Evolutionary conservation across 2,329 filamentous ascomycete genomes (phyloP).

Genomic region (Whalleya microplaca): DNA sequence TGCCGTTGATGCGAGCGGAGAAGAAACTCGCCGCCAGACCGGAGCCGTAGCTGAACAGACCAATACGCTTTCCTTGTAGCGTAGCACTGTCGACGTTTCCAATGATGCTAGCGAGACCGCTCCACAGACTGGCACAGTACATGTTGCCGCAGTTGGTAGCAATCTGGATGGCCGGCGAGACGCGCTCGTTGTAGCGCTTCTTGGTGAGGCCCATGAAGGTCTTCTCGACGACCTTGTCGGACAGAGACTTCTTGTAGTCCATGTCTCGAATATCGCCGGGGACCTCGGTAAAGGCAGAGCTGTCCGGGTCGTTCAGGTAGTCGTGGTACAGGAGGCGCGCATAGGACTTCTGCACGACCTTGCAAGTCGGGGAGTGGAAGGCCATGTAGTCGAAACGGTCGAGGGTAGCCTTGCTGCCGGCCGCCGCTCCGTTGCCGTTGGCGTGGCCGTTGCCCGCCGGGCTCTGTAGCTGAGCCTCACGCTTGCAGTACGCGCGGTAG

Average conservation of each 20-base stretch:
- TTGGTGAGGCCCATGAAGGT: slow-evolving; percentile 83
- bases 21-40: slow-evolving; percentile 74
- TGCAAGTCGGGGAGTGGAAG: slow-evolving; percentile 87
- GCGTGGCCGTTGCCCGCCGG: slow-evolving; percentile 50
- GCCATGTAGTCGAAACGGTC: slow-evolving; percentile 84
- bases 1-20: slow-evolving; percentile 73
- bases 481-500: slow-evolving; percentile 79
- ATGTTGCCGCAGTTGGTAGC: slow-evolving; percentile 76
- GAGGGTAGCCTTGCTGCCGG: slow-evolving; percentile 61
- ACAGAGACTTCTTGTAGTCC: slow-evolving; percentile 77
- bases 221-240: slow-evolving; percentile 84
- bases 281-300: slow-evolving; percentile 72
- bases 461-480: slow-evolving; percentile 63
- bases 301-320: slow-evolving; percentile 72
- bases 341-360: slow-evolving; percentile 84
- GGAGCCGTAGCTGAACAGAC: slow-evolving; percentile 79
- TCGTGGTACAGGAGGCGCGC: slow-evolving; percentile 85
- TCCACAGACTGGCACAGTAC: slow-evolving; percentile 74
- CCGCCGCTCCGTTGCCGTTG: slow-evolving; percentile 49
- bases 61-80: slow-evolving; percentile 73
- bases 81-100: slow-evolving; percentile 64
- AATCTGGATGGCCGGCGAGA: slow-evolving; percentile 73
- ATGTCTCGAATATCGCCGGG: slow-evolving; percentile 76
- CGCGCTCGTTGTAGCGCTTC: slow-evolving; percentile 81
- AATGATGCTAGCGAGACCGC: slow-evolving; percentile 73